Conservation (phyloP, 345 rosid species). For the Acer yangbiense region DNA sequence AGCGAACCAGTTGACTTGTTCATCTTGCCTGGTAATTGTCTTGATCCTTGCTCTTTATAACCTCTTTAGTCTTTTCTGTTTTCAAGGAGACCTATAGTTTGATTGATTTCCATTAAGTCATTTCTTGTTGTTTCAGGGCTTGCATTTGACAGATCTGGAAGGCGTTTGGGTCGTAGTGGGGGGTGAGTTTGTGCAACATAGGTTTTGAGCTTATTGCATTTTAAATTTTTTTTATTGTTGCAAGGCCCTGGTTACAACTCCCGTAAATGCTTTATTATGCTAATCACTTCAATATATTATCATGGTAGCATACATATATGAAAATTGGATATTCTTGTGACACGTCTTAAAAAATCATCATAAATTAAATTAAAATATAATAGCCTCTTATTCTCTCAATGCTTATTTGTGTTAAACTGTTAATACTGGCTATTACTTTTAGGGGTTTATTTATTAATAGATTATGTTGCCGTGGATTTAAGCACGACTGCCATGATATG, state of each 20-base stretch:
- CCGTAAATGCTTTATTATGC: background rate
- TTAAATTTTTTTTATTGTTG: background rate
- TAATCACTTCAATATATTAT: background rate
- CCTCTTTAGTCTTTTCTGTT: background rate
- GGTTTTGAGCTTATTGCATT: background rate
- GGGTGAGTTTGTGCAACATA: conserved; percentile 33
- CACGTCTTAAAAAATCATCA: background rate
- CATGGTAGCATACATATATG: background rate
- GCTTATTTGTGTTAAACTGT: background rate
- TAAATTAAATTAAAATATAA: background rate
- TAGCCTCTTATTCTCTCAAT: background rate
- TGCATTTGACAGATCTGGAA: conserved; percentile 55
- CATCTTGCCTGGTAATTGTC: conserved; percentile 41
- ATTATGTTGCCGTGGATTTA: background rate
- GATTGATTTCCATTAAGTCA: background rate
- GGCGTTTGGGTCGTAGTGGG: conserved; percentile 58
- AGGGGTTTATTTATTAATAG: background rate
- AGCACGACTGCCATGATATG: background rate
- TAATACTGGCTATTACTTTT: conserved; percentile 6
- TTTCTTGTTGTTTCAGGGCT: conserved; percentile 37
- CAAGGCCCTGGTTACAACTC: background rate
- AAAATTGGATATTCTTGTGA: background rate
- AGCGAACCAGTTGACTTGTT: conserved; percentile 43
- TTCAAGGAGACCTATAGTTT: background rate
- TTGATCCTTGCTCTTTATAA: background rate